Evolutionary conservation across 495 filamentous ascomycete genomes (phyloP).

Genomic region (Annulohypoxylon moriforme): DNA sequence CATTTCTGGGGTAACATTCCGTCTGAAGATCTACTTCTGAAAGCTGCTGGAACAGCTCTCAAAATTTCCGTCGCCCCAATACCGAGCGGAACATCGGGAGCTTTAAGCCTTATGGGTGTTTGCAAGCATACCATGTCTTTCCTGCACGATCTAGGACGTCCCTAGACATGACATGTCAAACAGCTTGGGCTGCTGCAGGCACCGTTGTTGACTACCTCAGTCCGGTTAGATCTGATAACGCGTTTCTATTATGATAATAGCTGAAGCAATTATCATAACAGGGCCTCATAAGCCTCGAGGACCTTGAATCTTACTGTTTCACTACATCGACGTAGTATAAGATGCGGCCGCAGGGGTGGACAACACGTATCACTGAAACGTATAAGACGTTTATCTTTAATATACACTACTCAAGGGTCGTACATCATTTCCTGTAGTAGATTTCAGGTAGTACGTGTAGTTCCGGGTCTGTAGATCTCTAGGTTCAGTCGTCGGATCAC

Average conservation of each 20-base stretch:
- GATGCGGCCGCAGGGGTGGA: slow-evolving; percentile 27
- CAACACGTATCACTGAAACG: slow-evolving; percentile 22
- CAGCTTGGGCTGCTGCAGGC: slow-evolving; percentile 33
- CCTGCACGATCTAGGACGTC: slow-evolving; percentile 36
- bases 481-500: slow-evolving; percentile 20
- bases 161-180: slow-evolving; percentile 37
- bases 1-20: slow-evolving; percentile 45
- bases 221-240: slow-evolving; percentile 11
- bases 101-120: slow-evolving; percentile 39
- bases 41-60: slow-evolving; percentile 29
- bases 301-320: slow-evolving; percentile 30
- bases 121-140: slow-evolving; percentile 38
- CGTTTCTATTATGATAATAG: slow-evolving; percentile 11
- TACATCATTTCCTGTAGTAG: slow-evolving; percentile 35
- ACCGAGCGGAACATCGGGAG: slow-evolving; percentile 46
- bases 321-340: slow-evolving; percentile 28
- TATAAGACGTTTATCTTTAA: slow-evolving; percentile 38
- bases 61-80: slow-evolving; percentile 38
- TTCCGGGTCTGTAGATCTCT: slow-evolving; percentile 34
- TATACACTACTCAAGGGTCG: slow-evolving; percentile 33
- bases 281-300: not conserved
- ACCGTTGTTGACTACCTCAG: slow-evolving; percentile 20
- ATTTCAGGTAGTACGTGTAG: slow-evolving; percentile 19
- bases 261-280: slow-evolving; percentile 13
- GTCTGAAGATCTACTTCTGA: slow-evolving; percentile 27